phyloP scores from a whole-genome alignment of 805 yeast species.

The Pichia cabralensis region DNA sequence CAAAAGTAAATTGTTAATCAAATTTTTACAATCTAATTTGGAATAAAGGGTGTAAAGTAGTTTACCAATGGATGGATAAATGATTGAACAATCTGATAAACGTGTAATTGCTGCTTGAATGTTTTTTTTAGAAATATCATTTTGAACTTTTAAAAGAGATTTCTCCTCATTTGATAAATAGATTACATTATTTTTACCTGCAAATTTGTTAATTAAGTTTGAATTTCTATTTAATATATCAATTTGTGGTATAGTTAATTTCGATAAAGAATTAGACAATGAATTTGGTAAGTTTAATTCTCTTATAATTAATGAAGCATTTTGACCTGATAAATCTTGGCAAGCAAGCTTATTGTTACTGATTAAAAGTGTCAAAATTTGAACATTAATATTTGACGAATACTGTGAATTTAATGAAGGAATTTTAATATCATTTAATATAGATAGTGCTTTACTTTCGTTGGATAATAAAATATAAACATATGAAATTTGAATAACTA shows the following conservation, averaged over 20 bases:
- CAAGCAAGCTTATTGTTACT: constrained; percentile 34
- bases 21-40: constrained; percentile 28
- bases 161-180: too few species aligned
- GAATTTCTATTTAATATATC: constrained; percentile 31
- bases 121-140: constrained; percentile 23
- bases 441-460: constrained; percentile 23
- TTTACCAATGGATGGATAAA: constrained; percentile 40
- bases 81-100: constrained; percentile 26
- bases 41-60: constrained; percentile 42
- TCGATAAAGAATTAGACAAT: constrained; percentile 20
- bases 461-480: constrained; percentile 33
- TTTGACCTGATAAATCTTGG: too few species aligned
- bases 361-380: constrained; percentile 26
- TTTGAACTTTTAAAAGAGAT: constrained; percentile 27
- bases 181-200: not conserved
- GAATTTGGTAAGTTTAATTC: constrained; percentile 23
- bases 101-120: constrained; percentile 25
- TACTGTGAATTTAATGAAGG: too few species aligned
- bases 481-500: constrained; percentile 49
- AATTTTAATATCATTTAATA: constrained; percentile 29
- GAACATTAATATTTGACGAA: too few species aligned
- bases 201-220: not conserved
- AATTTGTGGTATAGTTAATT: constrained; percentile 32
- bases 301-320: constrained; percentile 22
- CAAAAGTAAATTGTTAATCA: constrained; percentile 25